Percentiles rank a stretch among this genome's conserved stretches.
Conservation (phyloP, 1,139 yeast genomes). For the Meyerozyma athensensis region DNA sequence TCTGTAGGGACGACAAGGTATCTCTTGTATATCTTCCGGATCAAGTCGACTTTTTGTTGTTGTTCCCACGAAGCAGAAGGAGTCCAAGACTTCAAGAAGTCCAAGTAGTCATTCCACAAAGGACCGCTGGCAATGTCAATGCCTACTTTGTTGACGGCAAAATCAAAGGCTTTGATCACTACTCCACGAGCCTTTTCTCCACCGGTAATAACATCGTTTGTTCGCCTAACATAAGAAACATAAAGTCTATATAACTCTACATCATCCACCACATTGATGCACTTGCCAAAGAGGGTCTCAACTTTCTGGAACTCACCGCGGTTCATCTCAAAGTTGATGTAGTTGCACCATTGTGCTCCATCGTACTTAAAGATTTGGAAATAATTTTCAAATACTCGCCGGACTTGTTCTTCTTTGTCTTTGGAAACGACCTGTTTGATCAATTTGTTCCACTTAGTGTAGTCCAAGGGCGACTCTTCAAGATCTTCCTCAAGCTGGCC, state of each 20-base stretch:
- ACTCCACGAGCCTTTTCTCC: conserved; percentile 78
- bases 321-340: conserved; percentile 63
- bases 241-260: conserved; percentile 72
- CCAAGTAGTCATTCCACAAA: conserved; percentile 80
- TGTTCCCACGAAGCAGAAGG: conserved; percentile 83
- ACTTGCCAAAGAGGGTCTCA: conserved; percentile 58
- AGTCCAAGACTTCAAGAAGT: conserved; percentile 74
- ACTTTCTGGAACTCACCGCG: conserved; percentile 67
- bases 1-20: conserved; percentile 69
- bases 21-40: conserved; percentile 69
- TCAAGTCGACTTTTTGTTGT: conserved; percentile 74
- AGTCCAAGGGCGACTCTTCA: conserved; percentile 52
- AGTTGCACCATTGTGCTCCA: conserved; percentile 66
- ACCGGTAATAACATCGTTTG: conserved; percentile 74
- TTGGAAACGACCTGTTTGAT: conserved; percentile 50
- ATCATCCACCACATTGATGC: conserved; percentile 55
- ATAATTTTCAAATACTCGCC: conserved; percentile 57
- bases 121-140: conserved; percentile 68
- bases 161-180: conserved; percentile 79
- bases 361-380: conserved; percentile 60
- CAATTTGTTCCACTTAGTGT: conserved; percentile 52
- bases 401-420: conserved; percentile 61
- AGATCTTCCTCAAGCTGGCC: conserved; percentile 60
- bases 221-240: conserved; percentile 72
- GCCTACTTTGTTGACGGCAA: conserved; percentile 75